Conservation (phyloP, 1,284 basidiomycete species). For the Xerocomus nothofagi region DNA sequence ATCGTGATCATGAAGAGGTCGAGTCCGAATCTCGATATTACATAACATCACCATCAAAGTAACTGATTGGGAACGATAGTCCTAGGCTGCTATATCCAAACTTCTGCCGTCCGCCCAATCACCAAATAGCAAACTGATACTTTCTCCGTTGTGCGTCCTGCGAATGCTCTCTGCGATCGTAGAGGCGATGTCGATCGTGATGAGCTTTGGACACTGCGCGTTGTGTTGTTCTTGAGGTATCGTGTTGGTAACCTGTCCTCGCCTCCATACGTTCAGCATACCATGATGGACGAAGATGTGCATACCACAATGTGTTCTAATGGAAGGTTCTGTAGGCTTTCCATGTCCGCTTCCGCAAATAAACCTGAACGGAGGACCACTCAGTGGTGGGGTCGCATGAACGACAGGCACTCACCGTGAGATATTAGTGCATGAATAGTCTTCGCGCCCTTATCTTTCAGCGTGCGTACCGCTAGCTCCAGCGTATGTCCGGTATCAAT, state of each 20-base stretch:
- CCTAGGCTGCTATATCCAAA: conserved; percentile 39
- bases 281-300: conserved; percentile 36
- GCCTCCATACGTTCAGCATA: not conserved
- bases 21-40: too few species aligned
- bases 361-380: conserved; percentile 56
- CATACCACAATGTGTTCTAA: conserved; percentile 86
- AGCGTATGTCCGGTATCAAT: conserved; percentile 94
- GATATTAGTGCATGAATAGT: conserved; percentile 89
- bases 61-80: too few species aligned
- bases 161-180: conserved; percentile 96
- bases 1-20: too few species aligned
- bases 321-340: conserved; percentile 74
- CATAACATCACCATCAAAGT: too few species aligned
- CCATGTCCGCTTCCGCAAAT: conserved; percentile 83
- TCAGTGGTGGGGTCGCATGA: conserved; percentile 3
- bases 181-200: conserved; percentile 84
- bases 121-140: conserved; percentile 79
- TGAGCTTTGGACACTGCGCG: conserved; percentile 58
- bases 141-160: conserved; percentile 95
- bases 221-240: conserved; percentile 66
- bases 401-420: conserved; percentile 64
- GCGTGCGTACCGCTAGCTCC: conserved; percentile 78
- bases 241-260: conserved; percentile 69
- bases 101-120: conserved; percentile 63
- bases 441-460: conserved; percentile 87